These are phyloP conservation scores for Rhizophlyctis rosea DNA, from an alignment of 192 early-diverging fungal genomes.

Conservation along the genomic window DNA sequence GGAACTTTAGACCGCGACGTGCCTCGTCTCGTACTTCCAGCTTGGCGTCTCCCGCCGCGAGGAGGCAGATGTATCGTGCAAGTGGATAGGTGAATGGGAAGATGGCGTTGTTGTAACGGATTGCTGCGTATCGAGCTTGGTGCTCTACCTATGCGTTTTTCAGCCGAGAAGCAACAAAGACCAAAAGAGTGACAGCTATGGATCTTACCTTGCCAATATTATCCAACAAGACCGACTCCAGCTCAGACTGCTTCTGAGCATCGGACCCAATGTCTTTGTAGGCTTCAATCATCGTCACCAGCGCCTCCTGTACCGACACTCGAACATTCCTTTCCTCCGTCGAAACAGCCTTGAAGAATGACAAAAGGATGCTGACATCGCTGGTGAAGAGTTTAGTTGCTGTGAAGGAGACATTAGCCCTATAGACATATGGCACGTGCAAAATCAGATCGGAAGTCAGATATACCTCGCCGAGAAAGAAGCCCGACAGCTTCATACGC, in stretches of 20 bases:
- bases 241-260: conserved; percentile 3
- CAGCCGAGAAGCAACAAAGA: conserved; percentile 11
- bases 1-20: conserved; percentile 44
- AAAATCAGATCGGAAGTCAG: neutral
- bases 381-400: conserved; percentile 65
- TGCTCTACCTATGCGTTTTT: too few relatives aligned
- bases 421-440: neutral
- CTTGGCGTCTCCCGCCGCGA: conserved; percentile 40
- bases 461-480: conserved; percentile 64
- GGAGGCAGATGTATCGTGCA: conserved; percentile 43
- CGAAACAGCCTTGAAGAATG: conserved; percentile 70
- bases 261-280: conserved; percentile 30
- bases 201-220: conserved; percentile 43
- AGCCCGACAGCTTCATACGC: conserved; percentile 83
- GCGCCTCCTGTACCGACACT: conserved; percentile 75
- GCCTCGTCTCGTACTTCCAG: conserved; percentile 49
- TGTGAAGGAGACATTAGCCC: conserved; percentile 15
- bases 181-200: neutral
- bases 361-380: conserved; percentile 58
- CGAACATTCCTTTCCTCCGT: conserved; percentile 62
- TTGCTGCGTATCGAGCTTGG: conserved; percentile 40
- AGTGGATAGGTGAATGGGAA: conserved; percentile 44
- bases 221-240: conserved; percentile 36
- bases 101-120: conserved; percentile 45
- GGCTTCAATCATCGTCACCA: conserved; percentile 72